Evolutionary conservation across 768 basidiomycete genomes (phyloP), one percentile per base, ranked within the genome.

Genomic region (Phallus indusiatus): DNA sequence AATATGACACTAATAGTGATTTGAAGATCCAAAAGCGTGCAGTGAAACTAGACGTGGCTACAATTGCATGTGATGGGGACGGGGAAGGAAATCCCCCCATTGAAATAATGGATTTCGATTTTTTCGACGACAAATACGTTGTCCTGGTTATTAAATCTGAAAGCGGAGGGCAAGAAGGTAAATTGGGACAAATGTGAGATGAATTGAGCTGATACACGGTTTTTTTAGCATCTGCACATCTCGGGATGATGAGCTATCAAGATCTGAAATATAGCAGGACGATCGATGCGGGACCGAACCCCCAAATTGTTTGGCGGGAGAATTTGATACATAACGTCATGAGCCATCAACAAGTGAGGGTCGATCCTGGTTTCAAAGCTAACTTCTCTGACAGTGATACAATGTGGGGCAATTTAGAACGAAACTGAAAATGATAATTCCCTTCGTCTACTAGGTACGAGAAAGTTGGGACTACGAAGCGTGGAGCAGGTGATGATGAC

Each of bases 91-190:
- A 64, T 63, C 66, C 60, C 56, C 73, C 75, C 64, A 69, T 83
- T 65, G 76, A 83, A 60, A 64, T 88, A 49, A 68, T 89, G 67
- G 84, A 85, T 65, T 78, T 74, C 47, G 85, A 88, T 57, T 90
- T 90, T 72, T 89, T 92, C 70, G 89, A 91, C 74, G 84, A 88
- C 64, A 80, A 83, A 68, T 74, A 70, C 66, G 68, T 89, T 61
- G 76, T 88, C 64, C 74, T 88, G 62, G 78, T 88, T 61, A 85
- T 81, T 72, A 81, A 78, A 69, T 3, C 42, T n/a, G n/a, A 42
- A 42, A 42, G 69, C 71, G 67, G 73, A 73, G 59, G 72, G 71
- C 60, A 69, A 67, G 58, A 75, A 67, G 78, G 85, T 85, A 68
- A 73, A 81, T 72, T 62, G 63, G 60, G 60, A 51, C 55, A 67